Conservation (phyloP, 2,329 filamentous ascomycete genomes). For the Calonectria henricotiae region DNA sequence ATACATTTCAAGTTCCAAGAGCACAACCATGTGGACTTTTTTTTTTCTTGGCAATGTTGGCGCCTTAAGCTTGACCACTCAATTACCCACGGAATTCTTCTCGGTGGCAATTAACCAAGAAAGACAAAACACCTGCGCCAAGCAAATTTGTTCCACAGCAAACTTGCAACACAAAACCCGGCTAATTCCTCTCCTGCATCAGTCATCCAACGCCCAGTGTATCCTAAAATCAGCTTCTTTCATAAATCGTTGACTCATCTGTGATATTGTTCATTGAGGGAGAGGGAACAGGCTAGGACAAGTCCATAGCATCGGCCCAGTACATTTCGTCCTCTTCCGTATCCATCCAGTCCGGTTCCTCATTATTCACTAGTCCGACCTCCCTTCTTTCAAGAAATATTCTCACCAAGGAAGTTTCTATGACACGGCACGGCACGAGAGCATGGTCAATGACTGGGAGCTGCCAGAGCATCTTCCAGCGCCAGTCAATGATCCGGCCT, state of each 20-base stretch:
- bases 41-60: not conserved
- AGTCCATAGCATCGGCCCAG: constrained; percentile 27
- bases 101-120: not conserved
- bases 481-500: too few species aligned
- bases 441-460: too few species aligned
- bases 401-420: too few species aligned
- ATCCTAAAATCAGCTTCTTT: not conserved
- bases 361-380: too few species aligned
- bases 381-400: not conserved
- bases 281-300: not conserved
- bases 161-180: not conserved
- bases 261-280: not conserved
- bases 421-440: too few species aligned
- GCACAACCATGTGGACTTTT: not conserved
- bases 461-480: too few species aligned
- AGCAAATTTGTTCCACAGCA: not conserved
- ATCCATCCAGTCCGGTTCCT: constrained; percentile 21
- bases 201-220: not conserved
- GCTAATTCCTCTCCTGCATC: not conserved
- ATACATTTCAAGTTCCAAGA: not conserved
- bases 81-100: not conserved
- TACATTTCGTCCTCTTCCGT: constrained; percentile 31
- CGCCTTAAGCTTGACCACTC: not conserved
- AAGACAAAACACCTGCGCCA: not conserved
- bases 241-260: not conserved